Evolutionary conservation across 345 rosid species (phyloP).

Genomic region (Gossypium thurberi): DNA sequence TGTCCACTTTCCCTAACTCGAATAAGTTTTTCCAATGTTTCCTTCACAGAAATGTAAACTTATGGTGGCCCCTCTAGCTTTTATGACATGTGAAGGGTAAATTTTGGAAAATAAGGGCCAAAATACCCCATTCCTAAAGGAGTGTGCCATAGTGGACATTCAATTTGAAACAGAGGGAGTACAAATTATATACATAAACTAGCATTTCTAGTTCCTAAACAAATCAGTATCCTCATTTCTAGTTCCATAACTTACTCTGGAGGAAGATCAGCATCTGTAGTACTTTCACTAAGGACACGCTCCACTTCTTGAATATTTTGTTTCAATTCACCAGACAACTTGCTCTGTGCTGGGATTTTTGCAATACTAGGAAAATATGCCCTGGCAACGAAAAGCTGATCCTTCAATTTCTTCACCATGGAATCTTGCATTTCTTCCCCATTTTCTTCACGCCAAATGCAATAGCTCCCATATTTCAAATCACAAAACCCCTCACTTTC

Average conservation of each 20-base stretch:
- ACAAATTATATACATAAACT: not conserved
- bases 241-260: slow-evolving; percentile 52
- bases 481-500: slow-evolving; percentile 61
- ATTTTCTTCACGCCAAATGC: slow-evolving; percentile 81
- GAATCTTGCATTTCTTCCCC: slow-evolving; percentile 74
- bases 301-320: slow-evolving; percentile 93
- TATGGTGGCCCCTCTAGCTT: not conserved
- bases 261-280: slow-evolving; percentile 82
- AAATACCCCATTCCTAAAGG: not conserved
- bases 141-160: not conserved
- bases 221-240: not conserved
- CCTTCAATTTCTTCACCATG: slow-evolving; percentile 25
- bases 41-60: not conserved
- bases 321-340: slow-evolving; percentile 69
- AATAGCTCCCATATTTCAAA: slow-evolving; percentile 34
- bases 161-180: slow-evolving; percentile 18
- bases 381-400: slow-evolving; percentile 84
- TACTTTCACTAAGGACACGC: slow-evolving; percentile 77
- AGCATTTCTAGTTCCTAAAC: slow-evolving; percentile 4
- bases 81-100: not conserved
- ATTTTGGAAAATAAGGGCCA: not conserved
- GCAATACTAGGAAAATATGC: slow-evolving; percentile 96
- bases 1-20: not conserved
- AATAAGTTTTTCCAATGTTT: not conserved
- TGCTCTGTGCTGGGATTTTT: slow-evolving; percentile 69